These are phyloP conservation scores for Leishmania major DNA, from an alignment of 208 protist genomes.

Conservation along the genomic window DNA sequence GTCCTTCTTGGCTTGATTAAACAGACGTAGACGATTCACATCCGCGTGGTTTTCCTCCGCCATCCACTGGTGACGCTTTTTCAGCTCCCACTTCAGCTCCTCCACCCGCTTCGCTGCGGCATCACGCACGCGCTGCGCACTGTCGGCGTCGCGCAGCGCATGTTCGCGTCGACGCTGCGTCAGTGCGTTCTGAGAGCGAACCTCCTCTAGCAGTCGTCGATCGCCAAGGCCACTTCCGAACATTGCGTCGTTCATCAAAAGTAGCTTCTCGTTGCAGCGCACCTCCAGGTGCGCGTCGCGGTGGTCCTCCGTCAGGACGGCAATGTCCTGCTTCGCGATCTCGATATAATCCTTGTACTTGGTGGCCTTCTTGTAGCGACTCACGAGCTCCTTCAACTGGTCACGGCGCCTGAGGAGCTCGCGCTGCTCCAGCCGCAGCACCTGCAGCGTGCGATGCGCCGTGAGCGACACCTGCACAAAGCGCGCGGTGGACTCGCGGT, in stretches of 20 bases:
- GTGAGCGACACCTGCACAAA: slow-evolving; percentile 48
- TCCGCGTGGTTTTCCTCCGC: slow-evolving; percentile 7
- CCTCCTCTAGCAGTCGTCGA: slow-evolving; percentile 62
- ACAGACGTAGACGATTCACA: slow-evolving; percentile 29
- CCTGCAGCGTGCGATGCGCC: slow-evolving; percentile 43
- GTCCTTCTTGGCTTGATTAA: slow-evolving; percentile 43
- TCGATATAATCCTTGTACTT: slow-evolving; percentile 54
- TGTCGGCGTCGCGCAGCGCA: slow-evolving; percentile 54
- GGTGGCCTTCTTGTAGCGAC: slow-evolving; percentile 42
- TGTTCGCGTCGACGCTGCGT: slow-evolving; percentile 61
- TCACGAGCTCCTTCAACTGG: slow-evolving; percentile 45
- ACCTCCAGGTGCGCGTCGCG: slow-evolving; percentile 62
- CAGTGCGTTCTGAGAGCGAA: slow-evolving; percentile 63
- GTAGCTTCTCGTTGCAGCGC: slow-evolving; percentile 78
- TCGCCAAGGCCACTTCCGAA: slow-evolving; percentile 35
- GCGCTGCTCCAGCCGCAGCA: slow-evolving; percentile 51
- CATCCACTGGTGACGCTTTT: slow-evolving; percentile 17
- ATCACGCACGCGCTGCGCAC: slow-evolving; percentile 52
- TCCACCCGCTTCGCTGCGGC: slow-evolving; percentile 44
- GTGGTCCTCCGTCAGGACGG: slow-evolving; percentile 50
- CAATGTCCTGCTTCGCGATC: slow-evolving; percentile 56
- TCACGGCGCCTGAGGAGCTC: slow-evolving; percentile 42
- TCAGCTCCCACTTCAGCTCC: slow-evolving; percentile 31
- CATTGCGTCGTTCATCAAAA: slow-evolving; percentile 46
- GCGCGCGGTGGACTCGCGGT: slow-evolving; percentile 35